A percentile compares a stretch with the other conserved stretches of the same genome.
Evolutionary conservation across 148 eudicot genomes (phyloP).

Genomic region (Linanthus parryae): DNA sequence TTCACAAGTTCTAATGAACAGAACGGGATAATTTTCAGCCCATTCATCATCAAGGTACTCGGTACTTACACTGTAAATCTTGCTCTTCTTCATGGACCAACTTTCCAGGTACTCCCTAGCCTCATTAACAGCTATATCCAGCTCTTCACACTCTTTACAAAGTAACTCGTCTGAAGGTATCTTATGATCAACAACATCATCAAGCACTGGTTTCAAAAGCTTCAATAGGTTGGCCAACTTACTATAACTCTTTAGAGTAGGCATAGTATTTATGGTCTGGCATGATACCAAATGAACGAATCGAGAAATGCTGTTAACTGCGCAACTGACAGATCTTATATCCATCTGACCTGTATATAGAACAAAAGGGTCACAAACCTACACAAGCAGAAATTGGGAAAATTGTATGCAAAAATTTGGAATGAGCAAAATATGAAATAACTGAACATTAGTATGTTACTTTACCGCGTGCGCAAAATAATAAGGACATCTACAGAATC

Average conservation of each 20-base stretch:
- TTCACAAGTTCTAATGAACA: too few species aligned
- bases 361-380: too few species aligned
- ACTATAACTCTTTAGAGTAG: constrained; percentile 45
- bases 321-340: constrained; percentile 54
- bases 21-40: too few species aligned
- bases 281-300: constrained; percentile 82
- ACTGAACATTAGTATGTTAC: too few species aligned
- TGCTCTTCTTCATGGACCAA: constrained; percentile 71
- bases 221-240: constrained; percentile 45
- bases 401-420: too few species aligned
- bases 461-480: too few species aligned
- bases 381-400: too few species aligned
- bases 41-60: too few species aligned
- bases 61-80: constrained; percentile 65
- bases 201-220: constrained; percentile 65
- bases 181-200: constrained; percentile 43
- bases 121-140: constrained; percentile 66
- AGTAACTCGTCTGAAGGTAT: constrained; percentile 40
- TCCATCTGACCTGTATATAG: constrained; percentile 64
- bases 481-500: too few species aligned
- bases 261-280: constrained; percentile 45
- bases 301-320: constrained; percentile 76
- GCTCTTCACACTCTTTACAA: constrained; percentile 58
- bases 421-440: too few species aligned
- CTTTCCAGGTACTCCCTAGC: constrained; percentile 75